Conservation (phyloP, 2,329 filamentous ascomycete species). For the Aureobasidium namibiae region DNA sequence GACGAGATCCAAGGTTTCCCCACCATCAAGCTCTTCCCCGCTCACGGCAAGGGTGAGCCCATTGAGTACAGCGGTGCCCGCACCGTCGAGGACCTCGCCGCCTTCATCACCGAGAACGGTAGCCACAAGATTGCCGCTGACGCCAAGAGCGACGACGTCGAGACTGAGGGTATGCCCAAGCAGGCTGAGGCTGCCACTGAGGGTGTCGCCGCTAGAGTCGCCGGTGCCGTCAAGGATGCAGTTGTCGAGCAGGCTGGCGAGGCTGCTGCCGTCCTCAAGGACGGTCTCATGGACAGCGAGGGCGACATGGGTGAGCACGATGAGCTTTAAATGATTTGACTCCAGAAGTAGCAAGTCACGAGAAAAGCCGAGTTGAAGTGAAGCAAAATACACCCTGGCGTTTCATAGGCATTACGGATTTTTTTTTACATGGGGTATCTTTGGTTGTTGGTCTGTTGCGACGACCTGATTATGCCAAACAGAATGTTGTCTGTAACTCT, state of each 20-base stretch:
- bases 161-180: conserved; percentile 39
- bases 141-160: conserved; percentile 44
- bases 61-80: conserved; percentile 82
- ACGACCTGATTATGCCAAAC: background rate
- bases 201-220: conserved; percentile 25
- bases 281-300: conserved; percentile 14
- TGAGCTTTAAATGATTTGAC: conserved; percentile 55
- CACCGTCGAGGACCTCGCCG: conserved; percentile 81
- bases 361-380: background rate
- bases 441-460: background rate
- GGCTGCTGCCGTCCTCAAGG: conserved; percentile 26
- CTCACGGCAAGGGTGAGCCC: conserved; percentile 76
- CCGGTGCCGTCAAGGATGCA: conserved; percentile 21
- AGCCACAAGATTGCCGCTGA: conserved; percentile 68
- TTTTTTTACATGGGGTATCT: conserved; percentile 9
- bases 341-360: background rate
- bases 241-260: conserved; percentile 25
- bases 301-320: conserved; percentile 48
- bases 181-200: conserved; percentile 34
- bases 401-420: background rate
- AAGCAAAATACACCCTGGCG: background rate
- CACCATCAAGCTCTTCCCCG: conserved; percentile 96
- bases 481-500: conserved; percentile 3
- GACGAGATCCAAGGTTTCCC: conserved; percentile 97
- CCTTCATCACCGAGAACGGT: conserved; percentile 92